Conservation (phyloP, 305 asterid genomes). For the Fraxinus ornus region DNA sequence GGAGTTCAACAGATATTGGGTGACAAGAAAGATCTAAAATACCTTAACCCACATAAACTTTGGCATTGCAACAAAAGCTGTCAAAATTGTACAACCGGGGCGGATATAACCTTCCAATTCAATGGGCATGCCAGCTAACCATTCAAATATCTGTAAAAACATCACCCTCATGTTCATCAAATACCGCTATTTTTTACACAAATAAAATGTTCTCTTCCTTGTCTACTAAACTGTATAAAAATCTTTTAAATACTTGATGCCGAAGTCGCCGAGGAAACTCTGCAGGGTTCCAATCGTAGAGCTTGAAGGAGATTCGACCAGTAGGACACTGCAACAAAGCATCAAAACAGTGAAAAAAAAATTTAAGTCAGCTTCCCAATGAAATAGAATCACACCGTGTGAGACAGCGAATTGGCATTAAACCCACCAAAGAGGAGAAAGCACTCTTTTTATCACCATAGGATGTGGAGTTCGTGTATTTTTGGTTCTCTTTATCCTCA, state of each 20-base stretch:
- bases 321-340: slow-evolving; percentile 65
- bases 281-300: slow-evolving; percentile 95
- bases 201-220: slow-evolving; percentile 28
- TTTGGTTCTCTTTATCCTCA: slow-evolving; percentile 50
- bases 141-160: slow-evolving; percentile 68
- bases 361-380: slow-evolving; percentile 20
- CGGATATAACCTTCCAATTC: slow-evolving; percentile 95
- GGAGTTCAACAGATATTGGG: neutral
- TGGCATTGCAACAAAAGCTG: slow-evolving; percentile 81
- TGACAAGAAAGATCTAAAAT: slow-evolving; percentile 12
- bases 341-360: slow-evolving; percentile 9
- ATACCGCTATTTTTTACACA: slow-evolving; percentile 25
- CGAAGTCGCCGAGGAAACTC: slow-evolving; percentile 94
- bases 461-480: slow-evolving; percentile 49
- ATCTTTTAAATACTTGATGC: slow-evolving; percentile 71
- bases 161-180: slow-evolving; percentile 30
- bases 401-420: slow-evolving; percentile 14
- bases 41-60: slow-evolving; percentile 74
- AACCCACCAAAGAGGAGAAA: slow-evolving; percentile 68
- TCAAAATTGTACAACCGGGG: slow-evolving; percentile 90
- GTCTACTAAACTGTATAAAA: slow-evolving; percentile 66
- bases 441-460: slow-evolving; percentile 59
- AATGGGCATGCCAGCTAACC: slow-evolving; percentile 95
- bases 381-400: slow-evolving; percentile 8
- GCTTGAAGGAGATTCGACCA: slow-evolving; percentile 94